Evolutionary conservation across 768 basidiomycete genomes (phyloP), one percentile per base, ranked within the genome.

Genomic region (Asterophora lycoperdoides): DNA sequence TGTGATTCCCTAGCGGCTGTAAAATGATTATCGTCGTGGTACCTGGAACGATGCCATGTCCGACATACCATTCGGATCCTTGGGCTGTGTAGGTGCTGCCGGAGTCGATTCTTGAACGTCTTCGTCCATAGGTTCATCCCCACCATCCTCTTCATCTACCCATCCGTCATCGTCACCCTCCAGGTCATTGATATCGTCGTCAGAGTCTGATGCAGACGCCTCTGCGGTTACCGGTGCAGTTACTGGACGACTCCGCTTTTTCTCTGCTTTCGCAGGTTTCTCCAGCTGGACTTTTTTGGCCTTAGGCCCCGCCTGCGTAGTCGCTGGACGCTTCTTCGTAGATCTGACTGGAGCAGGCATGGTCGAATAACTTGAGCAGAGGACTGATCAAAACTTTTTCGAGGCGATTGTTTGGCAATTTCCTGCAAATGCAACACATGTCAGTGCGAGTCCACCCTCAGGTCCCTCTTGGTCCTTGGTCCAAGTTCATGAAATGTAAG

Each of bases 1-100:
- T 89, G 89, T 0, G 83, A 77, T 67, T 90, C 86, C 36, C 76
- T 75, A 14, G 80, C 67, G 53, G 78, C 87, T 87, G 38, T 8
- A 28, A 44, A 23, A 53, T 20, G 23, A 29, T 18, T 45, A 51
- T 35, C 29, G 8, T 45, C 15, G 13, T 36, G 23, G 41, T 46
- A 46, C 11, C 14, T 32, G 43, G 41, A 18, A 48, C 47, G 44
- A 46, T 40, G 18, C 40, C 33, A 43, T 29, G 26, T 15, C 61
- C 68, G 45, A 62, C 70, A 46, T 56, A 86, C 86, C 81, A 60
- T 81, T 80, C 11, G 80, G 74, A 62, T 84, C 79, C 58, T 81
- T 84, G 15, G 61, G 58, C 48, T 54, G 52, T 1, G 53, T 18
- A 32, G 48, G 53, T 17, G 46, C 56, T 39, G 61, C 29, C 62